phyloP scores from a whole-genome alignment of 306 rosid genomes.

The Aeschynomene evenia region DNA sequence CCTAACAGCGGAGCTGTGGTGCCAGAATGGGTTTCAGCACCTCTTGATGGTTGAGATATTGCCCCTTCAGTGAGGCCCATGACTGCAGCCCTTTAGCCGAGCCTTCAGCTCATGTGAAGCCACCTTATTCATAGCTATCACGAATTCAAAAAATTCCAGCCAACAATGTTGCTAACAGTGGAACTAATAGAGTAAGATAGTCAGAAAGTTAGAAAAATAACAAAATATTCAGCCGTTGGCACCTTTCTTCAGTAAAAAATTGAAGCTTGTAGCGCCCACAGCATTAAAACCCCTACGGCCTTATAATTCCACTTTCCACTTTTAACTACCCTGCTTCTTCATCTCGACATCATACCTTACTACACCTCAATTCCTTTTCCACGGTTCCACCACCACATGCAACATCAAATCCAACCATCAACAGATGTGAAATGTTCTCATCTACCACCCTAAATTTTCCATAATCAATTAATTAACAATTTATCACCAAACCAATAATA shows the following conservation, averaged over 20 bases:
- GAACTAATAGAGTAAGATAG: not conserved
- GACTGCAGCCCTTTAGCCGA: not conserved
- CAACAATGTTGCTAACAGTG: not conserved
- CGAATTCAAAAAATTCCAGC: not conserved
- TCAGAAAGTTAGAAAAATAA: not conserved
- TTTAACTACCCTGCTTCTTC: not conserved
- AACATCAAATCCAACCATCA: slow-evolving; percentile 13
- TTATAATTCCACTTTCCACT: not conserved
- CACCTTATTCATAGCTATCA: not conserved
- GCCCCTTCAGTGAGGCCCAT: not conserved
- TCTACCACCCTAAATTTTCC: not conserved
- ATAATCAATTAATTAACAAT: too few relatives aligned
- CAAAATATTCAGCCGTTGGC: not conserved
- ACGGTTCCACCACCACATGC: slow-evolving; percentile 3
- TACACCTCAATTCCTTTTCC: not conserved
- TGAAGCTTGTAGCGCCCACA: not conserved
- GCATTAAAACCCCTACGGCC: not conserved
- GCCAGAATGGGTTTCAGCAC: not conserved
- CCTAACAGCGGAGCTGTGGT: not conserved
- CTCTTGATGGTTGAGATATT: not conserved
- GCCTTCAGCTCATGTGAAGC: not conserved
- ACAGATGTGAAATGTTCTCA: not conserved
- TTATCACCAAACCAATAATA: too few relatives aligned
- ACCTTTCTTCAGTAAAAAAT: not conserved
- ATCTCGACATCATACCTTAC: not conserved